These are phyloP conservation scores for Eutypa lata DNA, from an alignment of 2,329 filamentous ascomycete genomes.

Conservation along the genomic window DNA sequence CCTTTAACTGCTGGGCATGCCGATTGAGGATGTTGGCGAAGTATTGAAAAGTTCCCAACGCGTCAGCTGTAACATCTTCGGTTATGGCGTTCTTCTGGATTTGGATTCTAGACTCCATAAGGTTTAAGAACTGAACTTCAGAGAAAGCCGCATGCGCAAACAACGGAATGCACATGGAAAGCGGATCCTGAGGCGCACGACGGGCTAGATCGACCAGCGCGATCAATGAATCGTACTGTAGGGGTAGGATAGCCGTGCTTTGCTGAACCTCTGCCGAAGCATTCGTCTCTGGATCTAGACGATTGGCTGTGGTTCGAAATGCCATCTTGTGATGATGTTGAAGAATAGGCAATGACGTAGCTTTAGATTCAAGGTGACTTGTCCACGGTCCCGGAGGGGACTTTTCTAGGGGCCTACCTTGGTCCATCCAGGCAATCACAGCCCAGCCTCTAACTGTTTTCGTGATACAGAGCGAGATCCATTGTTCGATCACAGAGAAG, in stretches of 20 bases:
- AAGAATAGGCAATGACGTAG: slow-evolving; percentile 5
- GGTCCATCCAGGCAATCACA: not conserved
- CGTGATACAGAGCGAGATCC: slow-evolving; percentile 9
- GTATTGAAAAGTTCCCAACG: not conserved
- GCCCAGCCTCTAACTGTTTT: slow-evolving; percentile 4
- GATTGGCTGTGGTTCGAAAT: slow-evolving; percentile 6
- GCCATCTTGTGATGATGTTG: slow-evolving; percentile 6
- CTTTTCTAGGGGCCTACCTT: not conserved
- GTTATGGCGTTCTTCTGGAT: slow-evolving; percentile 5
- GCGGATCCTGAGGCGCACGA: not conserved
- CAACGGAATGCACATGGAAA: slow-evolving; percentile 3
- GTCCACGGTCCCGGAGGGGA: not conserved
- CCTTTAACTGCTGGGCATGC: not conserved
- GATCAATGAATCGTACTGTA: not conserved
- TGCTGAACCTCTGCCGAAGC: slow-evolving; percentile 1
- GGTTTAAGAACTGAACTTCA: slow-evolving; percentile 13
- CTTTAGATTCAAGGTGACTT: slow-evolving; percentile 4
- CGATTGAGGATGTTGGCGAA: not conserved
- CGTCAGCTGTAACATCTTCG: not conserved
- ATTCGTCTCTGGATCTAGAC: slow-evolving; percentile 3
- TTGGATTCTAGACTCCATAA: slow-evolving; percentile 14
- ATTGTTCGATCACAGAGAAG: slow-evolving; percentile 9
- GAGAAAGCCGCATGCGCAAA: slow-evolving; percentile 8
- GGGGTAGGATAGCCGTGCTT: not conserved
- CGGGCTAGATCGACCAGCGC: not conserved